These are phyloP conservation scores for Ottelia alismoides DNA, from an alignment of 106 monocot genomes.

Conservation along the genomic window DNA sequence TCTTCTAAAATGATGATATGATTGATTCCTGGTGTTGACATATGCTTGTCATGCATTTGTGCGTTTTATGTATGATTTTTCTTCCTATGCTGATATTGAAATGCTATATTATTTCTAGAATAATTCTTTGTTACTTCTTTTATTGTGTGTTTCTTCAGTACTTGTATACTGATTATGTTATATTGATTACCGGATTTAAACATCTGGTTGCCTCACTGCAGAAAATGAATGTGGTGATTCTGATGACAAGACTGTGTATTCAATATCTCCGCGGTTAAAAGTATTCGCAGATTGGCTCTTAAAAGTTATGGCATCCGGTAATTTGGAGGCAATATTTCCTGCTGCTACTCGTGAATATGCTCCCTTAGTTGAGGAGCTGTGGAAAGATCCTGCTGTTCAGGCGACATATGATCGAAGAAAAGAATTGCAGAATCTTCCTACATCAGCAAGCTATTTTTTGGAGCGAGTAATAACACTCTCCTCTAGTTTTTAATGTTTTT, in stretches of 20 bases:
- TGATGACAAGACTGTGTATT: conserved; percentile 29
- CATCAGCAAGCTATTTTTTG: conserved; percentile 62
- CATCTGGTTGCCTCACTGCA: conserved; percentile 11
- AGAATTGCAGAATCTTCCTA: conserved; percentile 52
- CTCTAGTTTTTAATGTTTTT: conserved; percentile 1
- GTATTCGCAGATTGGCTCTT: conserved; percentile 72
- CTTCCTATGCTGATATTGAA: too few species aligned
- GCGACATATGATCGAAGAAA: conserved; percentile 52
- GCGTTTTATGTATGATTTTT: too few species aligned
- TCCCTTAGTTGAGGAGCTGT: conserved; percentile 66
- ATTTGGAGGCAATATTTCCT: conserved; percentile 69
- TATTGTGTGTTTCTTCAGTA: too few species aligned
- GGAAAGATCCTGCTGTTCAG: conserved; percentile 85
- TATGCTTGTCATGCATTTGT: too few species aligned
- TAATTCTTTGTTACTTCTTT: too few species aligned
- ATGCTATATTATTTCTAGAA: too few species aligned
- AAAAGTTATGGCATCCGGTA: conserved; percentile 50
- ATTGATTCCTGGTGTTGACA: too few species aligned
- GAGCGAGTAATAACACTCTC: conserved; percentile 34
- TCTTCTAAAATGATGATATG: too few species aligned
- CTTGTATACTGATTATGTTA: too few species aligned
- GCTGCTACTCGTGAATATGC: conserved; percentile 82
- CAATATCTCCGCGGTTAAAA: conserved; percentile 51
- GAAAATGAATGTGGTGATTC: conserved; percentile 12
- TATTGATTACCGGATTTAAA: too few species aligned